Conservation (phyloP, 345 rosid genomes). For the Hypericum perforatum region DNA sequence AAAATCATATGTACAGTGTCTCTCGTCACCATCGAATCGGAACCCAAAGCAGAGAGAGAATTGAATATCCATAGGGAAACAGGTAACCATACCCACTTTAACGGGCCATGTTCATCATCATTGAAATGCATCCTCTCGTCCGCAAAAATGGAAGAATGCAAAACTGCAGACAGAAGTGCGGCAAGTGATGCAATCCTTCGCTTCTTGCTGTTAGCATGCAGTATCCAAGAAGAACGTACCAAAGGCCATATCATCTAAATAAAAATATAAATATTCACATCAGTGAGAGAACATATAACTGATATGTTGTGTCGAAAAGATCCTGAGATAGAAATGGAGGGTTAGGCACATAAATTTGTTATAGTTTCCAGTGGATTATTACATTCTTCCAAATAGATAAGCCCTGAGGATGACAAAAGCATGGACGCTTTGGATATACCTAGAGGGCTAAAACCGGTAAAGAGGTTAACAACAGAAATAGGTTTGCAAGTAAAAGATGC, state of each 20-base stretch:
- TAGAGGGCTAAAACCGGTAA: no score
- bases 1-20: slow-evolving; percentile 8
- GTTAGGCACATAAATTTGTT: no score
- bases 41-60: neutral
- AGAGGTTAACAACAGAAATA: no score
- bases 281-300: neutral
- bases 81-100: slow-evolving; percentile 67
- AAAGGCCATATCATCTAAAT: slow-evolving; percentile 80
- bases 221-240: slow-evolving; percentile 80
- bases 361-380: no score
- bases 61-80: slow-evolving; percentile 6
- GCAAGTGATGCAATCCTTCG: slow-evolving; percentile 89
- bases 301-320: slow-evolving; percentile 1
- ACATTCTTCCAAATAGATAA: no score
- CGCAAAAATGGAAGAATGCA: slow-evolving; percentile 64
- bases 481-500: no score
- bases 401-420: no score
- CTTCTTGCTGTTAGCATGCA: slow-evolving; percentile 83
- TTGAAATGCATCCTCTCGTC: slow-evolving; percentile 57
- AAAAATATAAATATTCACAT: slow-evolving; percentile 4
- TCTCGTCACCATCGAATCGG: neutral
- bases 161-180: slow-evolving; percentile 73
- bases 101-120: slow-evolving; percentile 53
- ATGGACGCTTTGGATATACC: no score
- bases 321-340: neutral